Evolutionary conservation across 805 yeast species (phyloP), one percentile per base, ranked within the genome.

Genomic region (Danielia reshetovae): DNA sequence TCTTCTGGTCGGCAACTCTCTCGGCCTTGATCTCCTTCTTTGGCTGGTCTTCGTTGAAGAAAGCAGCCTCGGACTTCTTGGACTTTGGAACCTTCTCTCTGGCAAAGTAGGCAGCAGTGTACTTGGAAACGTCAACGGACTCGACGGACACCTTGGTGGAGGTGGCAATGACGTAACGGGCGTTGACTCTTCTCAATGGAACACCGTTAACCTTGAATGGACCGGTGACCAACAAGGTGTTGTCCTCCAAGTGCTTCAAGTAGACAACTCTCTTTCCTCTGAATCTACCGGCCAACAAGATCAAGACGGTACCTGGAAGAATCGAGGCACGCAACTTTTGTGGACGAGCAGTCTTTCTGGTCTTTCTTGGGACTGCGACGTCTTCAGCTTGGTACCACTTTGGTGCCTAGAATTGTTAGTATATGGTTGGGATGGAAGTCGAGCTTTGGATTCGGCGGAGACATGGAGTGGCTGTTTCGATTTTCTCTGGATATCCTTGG

Each of bases 151-250:
- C 85, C 69, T 77, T 73, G 73, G 98, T 93, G 55, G 96, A 87
- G 65, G 98, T 90, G 62, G 97, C 97, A 74, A 90, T 90, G 58
- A 93, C 98, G 75, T 90, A 93, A 73, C 96, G 86, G 59, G 97
- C 82, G 72, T 90, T 93, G 58, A 90, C 97, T 80, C 97, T 86
- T 84, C 97, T 88, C 71, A 90, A 79, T 70, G 98, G 97, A 56
- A 90, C 98, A 78, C 98, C 98, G 77, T 90, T 90, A 62, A 90
- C 86, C 81, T 93, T 90, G 95, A 90, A 93, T 62, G 98, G 98
- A 69, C 98, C 98, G 46, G 96, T 75, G 49, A 90, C 96, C 65
- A 90, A 84, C 61, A 90, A 77, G 51, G 97, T 90, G 87, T 87
- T 86, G 81, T 93, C 97, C 75, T 88, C 96, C 66, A 93, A 80